A percentile compares a stretch with the other conserved stretches of the same genome.
These are phyloP conservation scores for Moniliophthora roreri DNA, from an alignment of 1,284 basidiomycete species.

Conservation along the genomic window DNA sequence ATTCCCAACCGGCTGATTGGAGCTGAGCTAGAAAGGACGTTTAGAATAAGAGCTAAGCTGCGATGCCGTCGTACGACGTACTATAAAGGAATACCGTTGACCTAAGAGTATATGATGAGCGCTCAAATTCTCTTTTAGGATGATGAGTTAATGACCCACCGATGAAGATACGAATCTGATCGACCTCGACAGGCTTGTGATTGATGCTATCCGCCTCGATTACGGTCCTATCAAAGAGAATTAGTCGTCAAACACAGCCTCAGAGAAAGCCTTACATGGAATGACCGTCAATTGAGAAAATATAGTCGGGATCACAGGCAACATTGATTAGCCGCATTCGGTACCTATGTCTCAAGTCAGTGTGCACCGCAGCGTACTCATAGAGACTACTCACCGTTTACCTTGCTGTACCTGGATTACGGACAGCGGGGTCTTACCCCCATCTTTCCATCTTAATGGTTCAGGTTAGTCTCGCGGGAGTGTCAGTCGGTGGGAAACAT, in stretches of 20 bases:
- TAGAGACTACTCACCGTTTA: background rate
- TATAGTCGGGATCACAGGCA: background rate
- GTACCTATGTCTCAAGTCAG: background rate
- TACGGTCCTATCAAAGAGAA: background rate
- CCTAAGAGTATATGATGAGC: background rate
- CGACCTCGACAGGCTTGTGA: background rate
- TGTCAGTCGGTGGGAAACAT: background rate
- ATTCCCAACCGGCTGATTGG: constrained; percentile 15
- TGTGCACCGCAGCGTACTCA: background rate
- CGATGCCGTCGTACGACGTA: background rate
- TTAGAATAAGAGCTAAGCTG: background rate
- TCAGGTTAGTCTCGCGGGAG: background rate
- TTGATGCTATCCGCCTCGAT: background rate
- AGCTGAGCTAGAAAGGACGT: constrained; percentile 2
- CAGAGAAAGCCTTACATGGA: background rate
- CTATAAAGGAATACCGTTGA: background rate
- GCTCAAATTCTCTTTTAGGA: constrained; percentile 16
- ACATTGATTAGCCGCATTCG: background rate
- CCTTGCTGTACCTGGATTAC: too few species aligned
- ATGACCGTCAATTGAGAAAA: background rate
- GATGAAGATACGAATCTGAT: constrained; percentile 26
- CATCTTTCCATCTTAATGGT: constrained; percentile 27
- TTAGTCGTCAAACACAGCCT: background rate
- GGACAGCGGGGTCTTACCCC: background rate
- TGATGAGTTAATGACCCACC: constrained; percentile 24